phyloP scores from a whole-genome alignment of 1,139 yeast genomes.

The Lipomyces yarrowii region DNA sequence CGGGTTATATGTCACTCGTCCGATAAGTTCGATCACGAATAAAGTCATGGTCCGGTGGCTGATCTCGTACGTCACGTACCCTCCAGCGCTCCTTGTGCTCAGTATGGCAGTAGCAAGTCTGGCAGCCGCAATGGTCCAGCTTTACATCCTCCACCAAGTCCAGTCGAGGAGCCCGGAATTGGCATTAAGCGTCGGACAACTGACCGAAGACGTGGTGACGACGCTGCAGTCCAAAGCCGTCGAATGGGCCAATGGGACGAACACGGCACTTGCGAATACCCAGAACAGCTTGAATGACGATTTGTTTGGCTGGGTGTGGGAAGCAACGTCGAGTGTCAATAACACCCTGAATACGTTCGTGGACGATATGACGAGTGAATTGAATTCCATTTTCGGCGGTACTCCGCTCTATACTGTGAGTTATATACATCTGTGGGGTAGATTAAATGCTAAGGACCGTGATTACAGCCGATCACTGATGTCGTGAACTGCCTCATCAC shows the following conservation, averaged over 20 bases:
- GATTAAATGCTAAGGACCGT: not conserved
- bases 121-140: conserved; percentile 49
- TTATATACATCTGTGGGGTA: not conserved
- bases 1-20: conserved; percentile 23
- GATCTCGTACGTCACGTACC: conserved; percentile 39
- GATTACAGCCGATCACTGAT: conserved; percentile 51
- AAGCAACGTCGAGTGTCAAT: conserved; percentile 58
- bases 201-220: conserved; percentile 17
- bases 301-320: conserved; percentile 65
- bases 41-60: conserved; percentile 40
- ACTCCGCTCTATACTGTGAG: conserved; percentile 58
- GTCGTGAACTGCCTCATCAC: conserved; percentile 82
- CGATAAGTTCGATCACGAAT: conserved; percentile 4
- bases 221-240: conserved; percentile 34
- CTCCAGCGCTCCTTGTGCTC: conserved; percentile 43
- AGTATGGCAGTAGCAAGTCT: conserved; percentile 50
- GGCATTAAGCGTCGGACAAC: conserved; percentile 30
- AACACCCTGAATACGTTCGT: conserved; percentile 56
- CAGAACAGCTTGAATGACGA: conserved; percentile 60
- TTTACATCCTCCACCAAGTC: conserved; percentile 42
- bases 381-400: conserved; percentile 61
- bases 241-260: conserved; percentile 58
- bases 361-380: conserved; percentile 54
- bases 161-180: conserved; percentile 29
- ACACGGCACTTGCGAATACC: conserved; percentile 48